Base-by-base conservation (phyloP, 2,329 filamentous ascomycete species). In the Fusarium transvaalense region DNA sequence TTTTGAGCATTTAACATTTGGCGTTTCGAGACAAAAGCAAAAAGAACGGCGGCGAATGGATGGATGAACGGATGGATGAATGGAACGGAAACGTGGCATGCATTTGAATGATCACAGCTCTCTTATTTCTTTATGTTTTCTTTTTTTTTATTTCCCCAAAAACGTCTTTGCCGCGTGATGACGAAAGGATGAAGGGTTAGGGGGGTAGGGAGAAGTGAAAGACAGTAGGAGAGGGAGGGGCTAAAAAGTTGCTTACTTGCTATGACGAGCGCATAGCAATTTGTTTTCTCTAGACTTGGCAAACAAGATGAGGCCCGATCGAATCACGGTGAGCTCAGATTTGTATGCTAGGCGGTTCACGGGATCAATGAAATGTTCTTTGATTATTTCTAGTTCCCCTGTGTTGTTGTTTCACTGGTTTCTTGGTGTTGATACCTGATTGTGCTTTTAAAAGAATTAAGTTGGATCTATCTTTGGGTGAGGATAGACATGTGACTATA, bases 1-100 rank as follows among this genome's bases (percentile, higher is more conserved):
- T 66, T 71, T 69, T 71, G 68, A 75, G 73, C 71, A 75, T 75
- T 73, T 72, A 69, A 68, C 67, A 69, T 71, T 67, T 64, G 73
- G 73, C 73, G 73, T 75, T 75, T 72, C 72, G 72, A 75, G 71
- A 71, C 71, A 72, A 74, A 74, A 69, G 70, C 66, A 68, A 75
- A 73, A 75, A 74, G 72, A 74, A 72, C 68, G 72, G 71, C 56
- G 72, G 72, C 72, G 72, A 74, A 73, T 71, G 72, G 72, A 74
- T 64, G 71, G 64, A 71, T 72, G 71, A 72, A 74, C 63, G 65
- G 61, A 74, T 69, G 71, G 61, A 72, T 74, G 71, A 73, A 71
- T 68, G 71, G 71, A 74, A 73, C 62, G 69, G 72, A 74, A 74
- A 74, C 72, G 72, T 74, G 72, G 71, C 65, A 74, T 75, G 72